phyloP scores from a whole-genome alignment of 805 yeast species.

The Suhomyces sp. region DNA sequence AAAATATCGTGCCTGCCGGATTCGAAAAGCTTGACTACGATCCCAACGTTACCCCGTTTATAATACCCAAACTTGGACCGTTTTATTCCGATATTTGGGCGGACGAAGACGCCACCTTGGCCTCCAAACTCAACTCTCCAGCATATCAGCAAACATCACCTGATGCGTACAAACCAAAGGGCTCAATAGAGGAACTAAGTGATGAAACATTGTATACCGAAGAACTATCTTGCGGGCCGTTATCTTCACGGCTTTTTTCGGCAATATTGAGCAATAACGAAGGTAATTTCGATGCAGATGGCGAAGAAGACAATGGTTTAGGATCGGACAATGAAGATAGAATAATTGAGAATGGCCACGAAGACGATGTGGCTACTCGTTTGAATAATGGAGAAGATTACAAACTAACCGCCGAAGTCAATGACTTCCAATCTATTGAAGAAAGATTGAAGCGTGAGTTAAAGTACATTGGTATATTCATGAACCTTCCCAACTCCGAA shows the following conservation, averaged over 20 bases:
- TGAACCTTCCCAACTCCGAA: slow-evolving; percentile 48
- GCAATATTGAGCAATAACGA: slow-evolving; percentile 60
- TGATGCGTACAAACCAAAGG: slow-evolving; percentile 54
- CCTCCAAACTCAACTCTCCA: slow-evolving; percentile 46
- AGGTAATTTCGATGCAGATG: slow-evolving; percentile 15
- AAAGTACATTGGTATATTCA: slow-evolving; percentile 84
- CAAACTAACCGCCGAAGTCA: slow-evolving; percentile 43
- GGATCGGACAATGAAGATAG: slow-evolving; percentile 4
- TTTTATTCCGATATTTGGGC: slow-evolving; percentile 82
- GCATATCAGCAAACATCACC: slow-evolving; percentile 41
- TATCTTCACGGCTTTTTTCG: slow-evolving; percentile 76
- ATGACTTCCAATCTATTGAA: slow-evolving; percentile 80
- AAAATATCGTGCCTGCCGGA: slow-evolving; percentile 54
- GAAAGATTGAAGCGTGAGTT: slow-evolving; percentile 85
- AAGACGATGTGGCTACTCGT: slow-evolving; percentile 35
- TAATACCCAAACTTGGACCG: slow-evolving; percentile 84
- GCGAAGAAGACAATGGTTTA: slow-evolving; percentile 16
- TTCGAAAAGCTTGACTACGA: slow-evolving; percentile 51
- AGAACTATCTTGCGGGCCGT: slow-evolving; percentile 84
- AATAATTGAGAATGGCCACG: slow-evolving; percentile 12
- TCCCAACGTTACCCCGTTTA: slow-evolving; percentile 65
- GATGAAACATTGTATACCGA: slow-evolving; percentile 70
- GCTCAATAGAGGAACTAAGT: slow-evolving; percentile 52
- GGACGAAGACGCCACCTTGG: slow-evolving; percentile 62
- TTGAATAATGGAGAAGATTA: slow-evolving; percentile 31